Base-by-base conservation (phyloP, 768 basidiomycete genomes). In the Strobilomyces dryophilus region DNA sequence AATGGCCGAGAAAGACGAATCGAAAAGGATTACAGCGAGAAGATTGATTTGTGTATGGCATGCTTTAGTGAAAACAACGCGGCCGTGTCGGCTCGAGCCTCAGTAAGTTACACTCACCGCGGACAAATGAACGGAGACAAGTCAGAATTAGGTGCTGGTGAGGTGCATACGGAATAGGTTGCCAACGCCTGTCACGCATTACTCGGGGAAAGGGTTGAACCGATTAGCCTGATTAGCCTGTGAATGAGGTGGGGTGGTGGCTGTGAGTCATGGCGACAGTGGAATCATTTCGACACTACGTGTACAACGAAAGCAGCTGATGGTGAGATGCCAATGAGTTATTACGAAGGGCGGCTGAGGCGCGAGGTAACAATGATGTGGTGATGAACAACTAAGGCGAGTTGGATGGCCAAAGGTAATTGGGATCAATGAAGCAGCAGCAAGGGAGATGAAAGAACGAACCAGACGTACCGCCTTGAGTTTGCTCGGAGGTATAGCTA, bases 181-280 rank as follows among this genome's bases (percentile, higher is more conserved):
- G 27, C 31, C 44, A 43, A 36, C 27, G n/a, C 8, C 32, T 42
- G 24, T 42, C 41, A 26, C 26, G 26, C 20, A 2, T 17, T 50
- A 27, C 52, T 61, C 52, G 51, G 58, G 47, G 52, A 54, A 27
- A 27, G 27, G 8, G 12, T 24, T 18, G 26, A 53, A 55, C 62
- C 45, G 27, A 34, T n/a, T 1, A n/a, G n/a, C n/a, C n/a, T 26
- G 27, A 54, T 50, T 34, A 27, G 27, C 27, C 8, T 27, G 27
- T 27, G 27, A 27, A 4, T 36, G 53, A 48, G 8, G 26, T 26
- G 39, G 27, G 42, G 48, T n/a, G n/a, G n/a, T n/a, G n/a, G n/a
- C n/a, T 27, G 27, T 37, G 36, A 14, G 8, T 24, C 40, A 35
- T 45, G 17, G 35, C 24, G 27, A 49, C 43, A 42, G 11, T 34